Percentiles rank a stretch among this genome's conserved stretches.
These are phyloP conservation scores for Galerina marginata DNA, from an alignment of 768 basidiomycete genomes.

Conservation along the genomic window DNA sequence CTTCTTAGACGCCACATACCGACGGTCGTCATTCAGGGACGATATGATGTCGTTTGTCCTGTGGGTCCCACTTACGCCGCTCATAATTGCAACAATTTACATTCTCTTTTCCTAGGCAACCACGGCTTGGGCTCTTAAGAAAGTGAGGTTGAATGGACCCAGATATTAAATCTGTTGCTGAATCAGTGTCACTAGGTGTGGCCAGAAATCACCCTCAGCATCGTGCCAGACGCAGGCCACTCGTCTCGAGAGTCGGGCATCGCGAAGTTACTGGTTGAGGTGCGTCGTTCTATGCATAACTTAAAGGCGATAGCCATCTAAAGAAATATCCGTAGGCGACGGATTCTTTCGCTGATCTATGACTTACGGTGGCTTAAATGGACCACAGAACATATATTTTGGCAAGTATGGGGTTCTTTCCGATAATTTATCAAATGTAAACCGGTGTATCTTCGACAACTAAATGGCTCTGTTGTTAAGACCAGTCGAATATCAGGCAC, in stretches of 20 bases:
- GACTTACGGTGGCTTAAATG: conserved; percentile 1
- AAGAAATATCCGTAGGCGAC: conserved; percentile 12
- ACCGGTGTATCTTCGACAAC: too few species aligned
- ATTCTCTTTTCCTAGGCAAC: conserved; percentile 55
- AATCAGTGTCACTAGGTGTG: background rate
- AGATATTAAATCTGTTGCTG: background rate
- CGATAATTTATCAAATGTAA: too few species aligned
- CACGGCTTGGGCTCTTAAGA: conserved; percentile 83
- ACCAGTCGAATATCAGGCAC: too few species aligned
- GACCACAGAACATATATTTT: background rate
- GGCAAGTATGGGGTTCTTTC: too few species aligned
- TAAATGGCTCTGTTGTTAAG: too few species aligned
- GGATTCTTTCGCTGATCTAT: conserved; percentile 25
- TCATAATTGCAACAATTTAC: background rate
- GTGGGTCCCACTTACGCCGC: conserved; percentile 42
- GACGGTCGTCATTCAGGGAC: conserved; percentile 78
- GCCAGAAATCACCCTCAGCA: conserved; percentile 42
- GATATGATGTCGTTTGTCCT: conserved; percentile 91
- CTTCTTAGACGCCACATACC: conserved; percentile 82
- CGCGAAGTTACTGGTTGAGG: conserved; percentile 73
- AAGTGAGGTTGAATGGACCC: conserved; percentile 37
- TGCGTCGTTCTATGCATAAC: conserved; percentile 21
- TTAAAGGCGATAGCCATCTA: background rate
- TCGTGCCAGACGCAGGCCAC: conserved; percentile 89
- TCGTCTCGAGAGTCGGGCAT: conserved; percentile 79